These are phyloP conservation scores for Aspergillus fischeri DNA, from an alignment of 2,329 filamentous ascomycete genomes.

Conservation along the genomic window DNA sequence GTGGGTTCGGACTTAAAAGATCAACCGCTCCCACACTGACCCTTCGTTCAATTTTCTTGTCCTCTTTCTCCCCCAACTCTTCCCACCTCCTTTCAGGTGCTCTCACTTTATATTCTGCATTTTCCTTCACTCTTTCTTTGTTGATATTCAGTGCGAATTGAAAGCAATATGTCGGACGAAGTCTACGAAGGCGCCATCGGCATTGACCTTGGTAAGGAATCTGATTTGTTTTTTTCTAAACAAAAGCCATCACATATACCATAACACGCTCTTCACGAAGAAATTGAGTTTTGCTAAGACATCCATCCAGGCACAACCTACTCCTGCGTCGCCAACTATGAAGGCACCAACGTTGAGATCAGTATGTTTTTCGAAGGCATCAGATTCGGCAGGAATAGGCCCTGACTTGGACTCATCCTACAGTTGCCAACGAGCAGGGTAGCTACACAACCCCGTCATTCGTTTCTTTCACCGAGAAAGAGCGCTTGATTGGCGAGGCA, in stretches of 20 bases:
- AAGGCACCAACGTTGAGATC: constrained; percentile 99
- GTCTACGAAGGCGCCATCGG: constrained; percentile 99
- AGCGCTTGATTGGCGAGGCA: constrained; percentile 98
- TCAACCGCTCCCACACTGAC: constrained; percentile 6
- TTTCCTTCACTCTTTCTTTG: constrained; percentile 37
- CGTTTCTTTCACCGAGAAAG: constrained; percentile 97
- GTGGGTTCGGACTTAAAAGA: background rate
- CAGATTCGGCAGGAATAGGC: background rate
- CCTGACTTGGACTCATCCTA: constrained; percentile 9
- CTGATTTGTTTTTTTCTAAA: no score
- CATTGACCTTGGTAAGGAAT: constrained; percentile 90
- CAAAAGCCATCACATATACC: background rate
- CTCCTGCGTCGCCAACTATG: constrained; percentile 99
- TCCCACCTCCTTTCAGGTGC: constrained; percentile 2
- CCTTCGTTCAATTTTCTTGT: constrained; percentile 2
- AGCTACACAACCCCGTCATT: constrained; percentile 98
- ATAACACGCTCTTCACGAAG: background rate
- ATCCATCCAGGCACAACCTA: constrained; percentile 81
- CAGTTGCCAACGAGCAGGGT: constrained; percentile 98
- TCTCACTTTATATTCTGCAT: constrained; percentile 21
- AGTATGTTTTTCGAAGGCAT: constrained; percentile 52
- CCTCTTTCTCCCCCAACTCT: constrained; percentile 7
- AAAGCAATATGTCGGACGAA: constrained; percentile 77
- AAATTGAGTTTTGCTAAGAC: constrained; percentile 17
- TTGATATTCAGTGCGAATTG: background rate